Percentiles rank a stretch among this genome's conserved stretches.
Evolutionary conservation across 23 red algal genomes (phyloP).

Genomic region (Chondrus crispus): DNA sequence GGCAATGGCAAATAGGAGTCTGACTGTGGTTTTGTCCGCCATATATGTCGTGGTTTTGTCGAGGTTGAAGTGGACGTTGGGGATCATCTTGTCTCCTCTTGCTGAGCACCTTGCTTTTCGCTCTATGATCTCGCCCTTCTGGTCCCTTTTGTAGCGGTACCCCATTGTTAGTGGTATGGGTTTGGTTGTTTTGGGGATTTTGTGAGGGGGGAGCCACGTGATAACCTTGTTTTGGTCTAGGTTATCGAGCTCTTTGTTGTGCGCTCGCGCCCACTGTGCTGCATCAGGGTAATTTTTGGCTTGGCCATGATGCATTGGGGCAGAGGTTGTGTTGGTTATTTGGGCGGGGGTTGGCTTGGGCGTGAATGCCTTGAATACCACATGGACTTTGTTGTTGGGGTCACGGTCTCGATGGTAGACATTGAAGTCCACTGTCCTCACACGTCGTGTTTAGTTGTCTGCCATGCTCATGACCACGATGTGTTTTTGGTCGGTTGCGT

Average conservation of each 20-base stretch:
- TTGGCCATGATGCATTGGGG: not conserved
- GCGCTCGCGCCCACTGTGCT: not conserved
- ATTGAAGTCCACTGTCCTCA: slow-evolving; percentile 13
- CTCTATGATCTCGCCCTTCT: not conserved
- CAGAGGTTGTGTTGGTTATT: not conserved
- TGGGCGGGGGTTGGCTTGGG: not conserved
- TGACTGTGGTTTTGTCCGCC: not conserved
- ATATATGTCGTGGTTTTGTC: not conserved
- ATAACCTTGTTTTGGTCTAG: not conserved
- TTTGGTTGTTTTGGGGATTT: not conserved
- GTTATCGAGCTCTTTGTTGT: not conserved
- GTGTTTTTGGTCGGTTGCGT: not conserved
- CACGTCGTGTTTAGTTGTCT: not conserved
- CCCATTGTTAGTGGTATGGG: not conserved
- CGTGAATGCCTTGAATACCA: not conserved
- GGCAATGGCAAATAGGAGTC: not conserved
- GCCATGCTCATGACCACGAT: not conserved
- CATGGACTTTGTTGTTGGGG: not conserved
- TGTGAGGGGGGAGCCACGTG: not conserved
- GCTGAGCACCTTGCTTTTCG: not conserved
- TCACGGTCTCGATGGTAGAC: not conserved
- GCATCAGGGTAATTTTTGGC: not conserved
- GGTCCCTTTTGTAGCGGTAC: not conserved
- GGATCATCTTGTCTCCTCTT: not conserved
- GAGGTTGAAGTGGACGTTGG: not conserved